Evolutionary conservation across 1,284 basidiomycete species (phyloP), one percentile per base, ranked within the genome.

Genomic region (Puccinia coronata): DNA sequence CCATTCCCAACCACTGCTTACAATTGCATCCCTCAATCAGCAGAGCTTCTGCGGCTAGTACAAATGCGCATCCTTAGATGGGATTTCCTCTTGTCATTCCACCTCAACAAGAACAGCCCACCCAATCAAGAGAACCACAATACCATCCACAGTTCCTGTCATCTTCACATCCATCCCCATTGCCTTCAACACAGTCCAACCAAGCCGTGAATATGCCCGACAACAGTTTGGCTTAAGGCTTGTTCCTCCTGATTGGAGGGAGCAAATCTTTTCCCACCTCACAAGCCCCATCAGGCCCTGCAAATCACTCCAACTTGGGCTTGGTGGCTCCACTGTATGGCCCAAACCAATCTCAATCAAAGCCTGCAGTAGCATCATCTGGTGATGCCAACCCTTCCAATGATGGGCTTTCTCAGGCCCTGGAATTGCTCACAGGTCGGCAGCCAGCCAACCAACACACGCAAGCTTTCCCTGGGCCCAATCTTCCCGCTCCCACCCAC

Each of bases 161-260:
- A 25, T 71, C 49, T 31, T 51, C 69, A 11, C 4, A 43, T 8
- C 47, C 47, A n/a, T 23, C 63, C n/a, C n/a, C n/a, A n/a, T n/a
- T n/a, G n/a, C n/a, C n/a, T n/a, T n/a, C n/a, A 71, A 28, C 31
- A 20, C 43, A 49, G 53, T 16, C 28, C 23, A 20, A 49, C 31
- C 43, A 71, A 53, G 18, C 43, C 20, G 8, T 49, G 20, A 71
- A 49, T 51, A 49, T 61, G n/a, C 57, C 73, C 25, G 73, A 76
- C 49, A 59, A 59, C 25, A 76, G 28, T 76, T 63, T 76, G 57
- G 57, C 73, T 34, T 59, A 76, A 76, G 73, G 73, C 25, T 59
- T 76, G 9, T 63, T 59, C 23, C 36, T 76, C 34, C 57, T 76
- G 18, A 47, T 76, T 20, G 73, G 55, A 1, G 73, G 57, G 16